Conservation (phyloP, 2,329 filamentous ascomycete species). For the Verticillium zaregamsianum region DNA sequence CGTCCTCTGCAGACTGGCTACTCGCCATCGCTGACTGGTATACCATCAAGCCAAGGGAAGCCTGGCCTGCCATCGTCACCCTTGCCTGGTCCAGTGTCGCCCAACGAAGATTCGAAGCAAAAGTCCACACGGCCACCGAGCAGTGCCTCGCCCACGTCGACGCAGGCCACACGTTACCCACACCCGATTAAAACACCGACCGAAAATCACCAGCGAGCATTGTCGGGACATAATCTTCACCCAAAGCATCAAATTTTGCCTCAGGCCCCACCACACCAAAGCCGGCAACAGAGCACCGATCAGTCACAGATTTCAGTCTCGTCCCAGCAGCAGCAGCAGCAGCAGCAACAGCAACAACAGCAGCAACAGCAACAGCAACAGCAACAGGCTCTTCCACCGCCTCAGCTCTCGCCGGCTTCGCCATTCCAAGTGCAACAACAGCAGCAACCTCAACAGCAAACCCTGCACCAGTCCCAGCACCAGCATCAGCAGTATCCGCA, state of each 20-base stretch:
- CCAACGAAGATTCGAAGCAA: conserved; percentile 15
- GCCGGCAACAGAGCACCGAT: background rate
- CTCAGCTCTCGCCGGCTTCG: conserved; percentile 1
- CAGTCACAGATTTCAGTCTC: background rate
- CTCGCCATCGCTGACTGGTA: background rate
- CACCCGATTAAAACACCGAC: background rate
- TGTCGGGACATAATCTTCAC: conserved; percentile 16
- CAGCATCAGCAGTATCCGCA: conserved; percentile 6
- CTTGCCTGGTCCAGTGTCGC: background rate
- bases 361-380: conserved; percentile 1
- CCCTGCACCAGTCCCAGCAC: background rate
- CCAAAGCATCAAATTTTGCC: conserved; percentile 12
- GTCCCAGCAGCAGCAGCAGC: conserved; percentile 7
- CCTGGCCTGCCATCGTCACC: background rate
- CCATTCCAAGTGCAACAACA: background rate
- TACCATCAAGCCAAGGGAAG: background rate
- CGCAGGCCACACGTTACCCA: background rate
- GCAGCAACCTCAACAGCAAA: conserved; percentile 5
- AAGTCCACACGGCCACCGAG: conserved; percentile 16
- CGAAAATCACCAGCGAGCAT: conserved; percentile 10
- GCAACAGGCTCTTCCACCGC: conserved; percentile 1
- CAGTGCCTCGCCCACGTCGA: conserved; percentile 1
- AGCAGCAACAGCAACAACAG: conserved; percentile 9
- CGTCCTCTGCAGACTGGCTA: conserved; percentile 11
- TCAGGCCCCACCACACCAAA: conserved; percentile 9